A percentile compares a stretch with the other conserved stretches of the same genome.
Conservation (phyloP, 2,329 filamentous ascomycete species). For the Blastomyces gilchristii region DNA sequence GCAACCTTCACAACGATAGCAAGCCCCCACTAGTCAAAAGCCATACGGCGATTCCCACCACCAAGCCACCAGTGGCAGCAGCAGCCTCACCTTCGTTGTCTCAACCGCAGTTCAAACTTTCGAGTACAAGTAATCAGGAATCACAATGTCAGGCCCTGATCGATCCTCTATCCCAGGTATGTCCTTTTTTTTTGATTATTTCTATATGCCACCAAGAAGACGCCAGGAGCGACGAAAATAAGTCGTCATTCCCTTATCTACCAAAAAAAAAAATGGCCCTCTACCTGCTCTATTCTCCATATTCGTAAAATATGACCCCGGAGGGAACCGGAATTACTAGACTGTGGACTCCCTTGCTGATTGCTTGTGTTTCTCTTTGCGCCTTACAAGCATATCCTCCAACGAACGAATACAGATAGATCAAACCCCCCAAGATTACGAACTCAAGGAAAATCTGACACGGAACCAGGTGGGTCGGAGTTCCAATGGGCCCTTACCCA, state of each 20-base stretch:
- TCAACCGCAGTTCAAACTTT: neutral
- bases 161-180: conserved; percentile 59
- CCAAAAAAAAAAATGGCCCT: conserved; percentile 1
- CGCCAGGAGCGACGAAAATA: neutral
- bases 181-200: conserved; percentile 15
- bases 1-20: conserved; percentile 2
- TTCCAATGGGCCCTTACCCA: conserved; percentile 24
- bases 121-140: neutral
- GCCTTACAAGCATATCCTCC: conserved; percentile 47
- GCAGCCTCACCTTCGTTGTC: neutral
- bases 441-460: conserved; percentile 32
- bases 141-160: conserved; percentile 29
- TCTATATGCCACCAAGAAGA: neutral
- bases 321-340: neutral
- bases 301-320: neutral
- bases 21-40: neutral
- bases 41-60: neutral
- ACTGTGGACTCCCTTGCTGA: neutral
- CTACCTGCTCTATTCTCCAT: conserved; percentile 6
- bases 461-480: conserved; percentile 31
- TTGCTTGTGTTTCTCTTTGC: neutral
- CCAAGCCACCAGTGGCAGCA: neutral
- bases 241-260: neutral
- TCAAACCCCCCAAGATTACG: conserved; percentile 41
- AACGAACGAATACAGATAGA: conserved; percentile 55